Base-by-base conservation (phyloP, 2,329 filamentous ascomycete genomes). In the Fusarium papillatum region DNA sequence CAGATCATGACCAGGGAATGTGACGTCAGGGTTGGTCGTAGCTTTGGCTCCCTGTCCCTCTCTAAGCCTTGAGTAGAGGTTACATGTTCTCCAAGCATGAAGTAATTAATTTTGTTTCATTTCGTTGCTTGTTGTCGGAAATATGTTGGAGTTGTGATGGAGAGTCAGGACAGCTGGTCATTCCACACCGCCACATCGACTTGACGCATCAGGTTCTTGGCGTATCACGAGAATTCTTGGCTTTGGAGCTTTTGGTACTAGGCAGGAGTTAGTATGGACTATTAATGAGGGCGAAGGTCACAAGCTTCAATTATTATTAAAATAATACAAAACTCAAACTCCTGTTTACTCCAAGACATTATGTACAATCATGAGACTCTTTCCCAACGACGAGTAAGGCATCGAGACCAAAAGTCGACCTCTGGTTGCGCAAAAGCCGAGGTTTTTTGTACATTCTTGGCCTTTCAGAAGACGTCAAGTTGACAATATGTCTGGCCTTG, bases 131-230 rank as follows among this genome's bases (percentile, higher is more conserved):
- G 50, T 3, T 55, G 26, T n/a, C 1, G 26, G 2, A n/a, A 31
- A 9, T 9, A 31, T 55, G 17, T 55, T 29, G 24, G 46, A 50
- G 24, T 50, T 55, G 50, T 3, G 50, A 31, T 4, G 26, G 17
- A 31, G 48, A 55, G 50, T n/a, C 19, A 31, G 29, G 50, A 31
- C 50, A 34, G 17, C 50, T 55, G 50, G 26, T 26, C 50, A 9
- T 31, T 31, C 50, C 50, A 31, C 50, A 55, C 50, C 50, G 50
- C 50, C 50, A 55, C 26, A n/a, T 55, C 26, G n/a, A 29, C 50
- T n/a, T 34, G 50, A 55, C 5, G 26, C 50, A 55, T 55, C 50
- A 29, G 7, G 16, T n/a, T 55, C 50, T 55, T 55, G 50, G 50
- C 50, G 26, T 34, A n/a, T n/a, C 26, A 55, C 50, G 19, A 34